phyloP scores from a whole-genome alignment of 371 early-diverging fungal species.

The Mucor saturninus region DNA sequence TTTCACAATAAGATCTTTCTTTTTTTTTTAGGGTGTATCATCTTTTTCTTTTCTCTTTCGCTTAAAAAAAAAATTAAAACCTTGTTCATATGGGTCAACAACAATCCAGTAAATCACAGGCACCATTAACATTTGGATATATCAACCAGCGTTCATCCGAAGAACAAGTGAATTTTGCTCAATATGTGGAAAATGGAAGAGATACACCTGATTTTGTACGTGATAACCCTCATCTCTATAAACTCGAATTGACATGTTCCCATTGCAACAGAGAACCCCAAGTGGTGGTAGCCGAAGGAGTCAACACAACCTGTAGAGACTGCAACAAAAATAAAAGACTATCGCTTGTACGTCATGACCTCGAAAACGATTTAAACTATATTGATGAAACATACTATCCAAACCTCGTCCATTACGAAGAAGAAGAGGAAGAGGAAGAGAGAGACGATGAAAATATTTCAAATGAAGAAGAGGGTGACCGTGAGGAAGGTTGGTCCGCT shows the following conservation, averaged over 20 bases:
- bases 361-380: constrained; percentile 45
- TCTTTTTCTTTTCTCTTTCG: constrained; percentile 7
- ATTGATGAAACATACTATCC: constrained; percentile 52
- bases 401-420: constrained; percentile 31
- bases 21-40: background rate
- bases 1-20: constrained; percentile 9
- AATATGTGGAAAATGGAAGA: too few species aligned
- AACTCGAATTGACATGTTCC: constrained; percentile 36
- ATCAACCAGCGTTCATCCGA: too few species aligned
- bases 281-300: constrained; percentile 20
- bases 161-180: constrained; percentile 8
- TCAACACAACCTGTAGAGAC: constrained; percentile 24
- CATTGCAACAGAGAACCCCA: background rate
- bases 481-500: constrained; percentile 36
- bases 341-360: constrained; percentile 36
- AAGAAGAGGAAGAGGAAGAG: constrained; percentile 22
- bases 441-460: constrained; percentile 21
- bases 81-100: constrained; percentile 23
- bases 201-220: constrained; percentile 33
- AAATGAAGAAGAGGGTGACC: constrained; percentile 9
- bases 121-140: constrained; percentile 46
- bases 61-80: background rate
- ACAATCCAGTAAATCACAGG: constrained; percentile 41
- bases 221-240: constrained; percentile 44
- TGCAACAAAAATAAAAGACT: constrained; percentile 38